Conservation (phyloP, 805 yeast genomes). For the Lipomyces starkeyi region DNA sequence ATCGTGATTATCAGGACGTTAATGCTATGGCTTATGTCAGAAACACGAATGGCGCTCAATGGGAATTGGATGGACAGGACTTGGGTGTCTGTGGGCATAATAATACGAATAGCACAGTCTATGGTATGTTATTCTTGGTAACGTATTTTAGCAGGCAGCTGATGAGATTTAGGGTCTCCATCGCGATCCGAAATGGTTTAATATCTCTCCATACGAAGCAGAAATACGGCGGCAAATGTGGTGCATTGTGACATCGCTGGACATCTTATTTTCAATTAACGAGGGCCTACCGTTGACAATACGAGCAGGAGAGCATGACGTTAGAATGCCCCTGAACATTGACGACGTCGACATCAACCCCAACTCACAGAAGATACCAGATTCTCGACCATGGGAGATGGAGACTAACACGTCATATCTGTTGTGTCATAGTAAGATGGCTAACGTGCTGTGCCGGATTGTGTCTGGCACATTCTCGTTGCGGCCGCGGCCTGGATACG, state of each 20-base stretch:
- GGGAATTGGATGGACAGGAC: conserved; percentile 40
- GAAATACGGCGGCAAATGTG: conserved; percentile 44
- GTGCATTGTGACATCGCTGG: conserved; percentile 41
- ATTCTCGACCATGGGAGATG: conserved; percentile 27
- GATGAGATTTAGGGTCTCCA: conserved; percentile 42
- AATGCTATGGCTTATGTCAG: conserved; percentile 44
- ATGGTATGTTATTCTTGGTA: conserved; percentile 37
- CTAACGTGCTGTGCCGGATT: conserved; percentile 29
- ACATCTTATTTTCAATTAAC: conserved; percentile 40
- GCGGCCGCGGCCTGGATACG: conserved; percentile 36
- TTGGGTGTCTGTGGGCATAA: conserved; percentile 43
- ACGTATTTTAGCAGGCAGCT: not conserved
- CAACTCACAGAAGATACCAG: conserved; percentile 32
- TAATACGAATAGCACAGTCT: conserved; percentile 44
- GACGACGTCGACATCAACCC: conserved; percentile 41
- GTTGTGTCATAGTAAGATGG: conserved; percentile 32
- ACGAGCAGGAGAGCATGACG: conserved; percentile 42
- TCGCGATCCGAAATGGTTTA: conserved; percentile 47
- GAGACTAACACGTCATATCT: conserved; percentile 40
- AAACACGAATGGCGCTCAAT: conserved; percentile 31
- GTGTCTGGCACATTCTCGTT: conserved; percentile 30
- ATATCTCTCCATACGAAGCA: conserved; percentile 43
- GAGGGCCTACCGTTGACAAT: conserved; percentile 46
- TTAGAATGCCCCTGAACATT: conserved; percentile 40
- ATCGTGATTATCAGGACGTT: conserved; percentile 42